These are phyloP conservation scores for Phytophthora melonis DNA, from an alignment of 352 stramenopile species.

Conservation along the genomic window DNA sequence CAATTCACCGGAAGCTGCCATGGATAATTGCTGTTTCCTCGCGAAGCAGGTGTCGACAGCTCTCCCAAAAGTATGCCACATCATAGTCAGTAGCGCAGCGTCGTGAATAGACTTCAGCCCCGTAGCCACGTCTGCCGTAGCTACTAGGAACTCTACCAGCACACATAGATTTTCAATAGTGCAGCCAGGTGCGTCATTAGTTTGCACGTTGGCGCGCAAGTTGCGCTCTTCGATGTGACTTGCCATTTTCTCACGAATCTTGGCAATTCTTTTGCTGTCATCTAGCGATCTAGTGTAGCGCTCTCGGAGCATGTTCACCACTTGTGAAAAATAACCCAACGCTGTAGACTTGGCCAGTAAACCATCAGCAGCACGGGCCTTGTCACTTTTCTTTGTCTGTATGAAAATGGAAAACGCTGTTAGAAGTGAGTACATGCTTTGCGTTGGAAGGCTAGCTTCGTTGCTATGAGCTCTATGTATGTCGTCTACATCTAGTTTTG, in stretches of 20 bases:
- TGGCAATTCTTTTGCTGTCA: neutral
- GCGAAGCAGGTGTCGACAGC: slow-evolving; percentile 2
- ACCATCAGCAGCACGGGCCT: neutral
- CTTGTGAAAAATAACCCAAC: slow-evolving; percentile 3
- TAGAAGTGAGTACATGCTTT: slow-evolving; percentile 6
- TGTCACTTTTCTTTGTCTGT: slow-evolving; percentile 10
- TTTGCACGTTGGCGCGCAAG: slow-evolving; percentile 6
- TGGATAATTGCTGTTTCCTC: neutral
- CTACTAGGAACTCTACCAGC: neutral
- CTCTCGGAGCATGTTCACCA: slow-evolving; percentile 3
- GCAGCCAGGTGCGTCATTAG: slow-evolving; percentile 2
- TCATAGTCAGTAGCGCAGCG: neutral
- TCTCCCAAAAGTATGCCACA: neutral
- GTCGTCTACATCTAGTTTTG: neutral
- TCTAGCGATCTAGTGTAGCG: neutral
- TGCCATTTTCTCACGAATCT: slow-evolving; percentile 18
- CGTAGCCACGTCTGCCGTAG: neutral
- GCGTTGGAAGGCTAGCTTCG: neutral
- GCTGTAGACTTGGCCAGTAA: slow-evolving; percentile 8
- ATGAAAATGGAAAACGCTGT: slow-evolving; percentile 4
- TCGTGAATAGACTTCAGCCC: neutral
- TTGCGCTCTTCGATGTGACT: slow-evolving; percentile 8
- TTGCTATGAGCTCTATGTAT: slow-evolving; percentile 8
- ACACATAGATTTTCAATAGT: neutral
- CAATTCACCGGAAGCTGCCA: neutral